Conservation (phyloP, 1,139 yeast genomes). For the Pichia sp. region DNA sequence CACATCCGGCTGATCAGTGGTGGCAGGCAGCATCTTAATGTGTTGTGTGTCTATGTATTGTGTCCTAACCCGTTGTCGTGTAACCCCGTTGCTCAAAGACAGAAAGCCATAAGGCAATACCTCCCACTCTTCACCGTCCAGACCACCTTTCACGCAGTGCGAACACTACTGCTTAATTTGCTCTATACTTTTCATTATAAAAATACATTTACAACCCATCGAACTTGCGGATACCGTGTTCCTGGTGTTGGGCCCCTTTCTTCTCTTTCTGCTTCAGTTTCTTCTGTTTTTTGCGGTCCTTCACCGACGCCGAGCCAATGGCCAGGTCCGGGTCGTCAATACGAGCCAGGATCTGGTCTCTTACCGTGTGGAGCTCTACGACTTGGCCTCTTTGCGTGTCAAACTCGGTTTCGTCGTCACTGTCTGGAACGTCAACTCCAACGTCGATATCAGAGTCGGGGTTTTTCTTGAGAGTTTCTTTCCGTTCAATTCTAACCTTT, state of each 20-base stretch:
- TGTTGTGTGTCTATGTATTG: too few species aligned
- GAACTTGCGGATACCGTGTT: slow-evolving; percentile 62
- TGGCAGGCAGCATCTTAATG: too few species aligned
- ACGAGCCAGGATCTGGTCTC: slow-evolving; percentile 23
- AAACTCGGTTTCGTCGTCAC: slow-evolving; percentile 13
- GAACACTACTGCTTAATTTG: too few species aligned
- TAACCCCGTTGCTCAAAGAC: too few species aligned
- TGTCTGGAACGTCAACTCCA: slow-evolving; percentile 16
- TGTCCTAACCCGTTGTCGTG: not conserved
- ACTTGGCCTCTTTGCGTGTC: slow-evolving; percentile 2
- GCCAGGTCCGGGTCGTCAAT: slow-evolving; percentile 24
- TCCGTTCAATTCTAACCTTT: slow-evolving; percentile 1
- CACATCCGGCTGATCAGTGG: too few species aligned
- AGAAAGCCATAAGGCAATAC: too few species aligned
- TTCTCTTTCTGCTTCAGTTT: slow-evolving; percentile 35
- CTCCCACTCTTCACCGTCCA: too few species aligned
- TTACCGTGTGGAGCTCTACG: slow-evolving; percentile 20
- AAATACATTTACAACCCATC: slow-evolving; percentile 45
- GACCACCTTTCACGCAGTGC: too few species aligned
- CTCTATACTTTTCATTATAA: too few species aligned
- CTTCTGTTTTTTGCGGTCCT: slow-evolving; percentile 24
- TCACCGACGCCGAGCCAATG: slow-evolving; percentile 18
- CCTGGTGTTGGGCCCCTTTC: slow-evolving; percentile 45
- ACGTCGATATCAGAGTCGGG: slow-evolving; percentile 9
- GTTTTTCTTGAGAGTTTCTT: slow-evolving; percentile 1